A percentile compares a stretch with the other conserved stretches of the same genome.
Evolutionary conservation across 2,329 filamentous ascomycete genomes (phyloP).

Genomic region (Dryadomyces quercus-mongolicae): DNA sequence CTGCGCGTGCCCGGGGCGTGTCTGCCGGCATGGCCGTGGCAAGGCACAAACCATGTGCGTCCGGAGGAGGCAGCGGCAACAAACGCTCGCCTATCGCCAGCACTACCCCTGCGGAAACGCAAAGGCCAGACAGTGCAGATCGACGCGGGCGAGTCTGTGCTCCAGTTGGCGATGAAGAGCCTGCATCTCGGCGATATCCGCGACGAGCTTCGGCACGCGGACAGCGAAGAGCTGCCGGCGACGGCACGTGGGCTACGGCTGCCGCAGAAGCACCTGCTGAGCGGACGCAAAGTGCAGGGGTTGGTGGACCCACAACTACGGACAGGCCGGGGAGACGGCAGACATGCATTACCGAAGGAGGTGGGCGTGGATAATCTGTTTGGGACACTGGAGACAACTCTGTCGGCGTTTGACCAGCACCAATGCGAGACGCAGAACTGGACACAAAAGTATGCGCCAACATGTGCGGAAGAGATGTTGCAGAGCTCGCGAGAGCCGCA

Average conservation of each 20-base stretch:
- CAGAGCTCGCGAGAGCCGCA: constrained; percentile 59
- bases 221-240: constrained; percentile 24
- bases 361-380: constrained; percentile 30
- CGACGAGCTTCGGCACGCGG: constrained; percentile 21
- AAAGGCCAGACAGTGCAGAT: constrained; percentile 35
- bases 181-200: constrained; percentile 25
- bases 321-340: constrained; percentile 11
- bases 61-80: constrained; percentile 6
- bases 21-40: constrained; percentile 60
- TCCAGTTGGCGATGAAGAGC: constrained; percentile 22
- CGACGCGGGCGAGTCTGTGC: constrained; percentile 28
- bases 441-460: constrained; percentile 77
- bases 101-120: constrained; percentile 27
- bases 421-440: constrained; percentile 63
- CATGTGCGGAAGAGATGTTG: constrained; percentile 56
- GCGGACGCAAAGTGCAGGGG: constrained; percentile 38
- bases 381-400: constrained; percentile 40
- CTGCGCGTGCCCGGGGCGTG: constrained; percentile 53
- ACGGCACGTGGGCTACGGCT: constrained; percentile 38
- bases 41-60: constrained; percentile 47
- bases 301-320: constrained; percentile 35
- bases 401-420: constrained; percentile 72
- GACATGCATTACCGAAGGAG: background rate
- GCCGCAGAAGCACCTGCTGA: constrained; percentile 45
- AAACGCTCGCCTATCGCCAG: background rate